Evolutionary conservation across 2,329 filamentous ascomycete species (phyloP).

Genomic region (Exophiala calicioides): DNA sequence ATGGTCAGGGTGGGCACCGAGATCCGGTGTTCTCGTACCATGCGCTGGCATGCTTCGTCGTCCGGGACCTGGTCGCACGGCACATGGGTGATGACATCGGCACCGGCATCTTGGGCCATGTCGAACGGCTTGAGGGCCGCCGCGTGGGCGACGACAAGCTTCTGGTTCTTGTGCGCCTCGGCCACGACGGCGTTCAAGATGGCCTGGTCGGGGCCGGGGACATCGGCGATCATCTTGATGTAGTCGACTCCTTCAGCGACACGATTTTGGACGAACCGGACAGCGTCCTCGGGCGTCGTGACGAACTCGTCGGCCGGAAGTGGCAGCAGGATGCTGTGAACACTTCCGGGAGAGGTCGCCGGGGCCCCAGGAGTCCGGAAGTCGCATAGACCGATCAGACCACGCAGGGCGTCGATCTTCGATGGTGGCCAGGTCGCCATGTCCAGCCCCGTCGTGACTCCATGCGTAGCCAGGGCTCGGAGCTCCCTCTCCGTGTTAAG

Average conservation of each 20-base stretch:
- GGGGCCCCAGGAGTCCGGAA: no score
- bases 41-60: conserved; percentile 3
- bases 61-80: conserved; percentile 17
- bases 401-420: no score
- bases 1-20: not conserved
- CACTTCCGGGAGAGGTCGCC: not conserved
- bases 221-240: conserved; percentile 28
- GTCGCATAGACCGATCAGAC: no score
- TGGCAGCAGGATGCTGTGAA: not conserved
- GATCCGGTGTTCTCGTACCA: not conserved
- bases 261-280: conserved; percentile 18
- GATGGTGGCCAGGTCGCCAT: no score
- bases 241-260: conserved; percentile 28
- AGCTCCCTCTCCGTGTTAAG: no score
- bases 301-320: not conserved
- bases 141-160: conserved; percentile 21
- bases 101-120: conserved; percentile 18
- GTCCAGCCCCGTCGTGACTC: no score
- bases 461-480: no score
- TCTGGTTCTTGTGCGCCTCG: conserved; percentile 15
- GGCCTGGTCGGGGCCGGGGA: conserved; percentile 25
- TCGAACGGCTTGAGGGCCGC: conserved; percentile 3
- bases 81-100: conserved; percentile 26
- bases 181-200: conserved; percentile 22
- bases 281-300: not conserved